Conservation (phyloP, 2,329 filamentous ascomycete species). For the Talaromyces sp. region DNA sequence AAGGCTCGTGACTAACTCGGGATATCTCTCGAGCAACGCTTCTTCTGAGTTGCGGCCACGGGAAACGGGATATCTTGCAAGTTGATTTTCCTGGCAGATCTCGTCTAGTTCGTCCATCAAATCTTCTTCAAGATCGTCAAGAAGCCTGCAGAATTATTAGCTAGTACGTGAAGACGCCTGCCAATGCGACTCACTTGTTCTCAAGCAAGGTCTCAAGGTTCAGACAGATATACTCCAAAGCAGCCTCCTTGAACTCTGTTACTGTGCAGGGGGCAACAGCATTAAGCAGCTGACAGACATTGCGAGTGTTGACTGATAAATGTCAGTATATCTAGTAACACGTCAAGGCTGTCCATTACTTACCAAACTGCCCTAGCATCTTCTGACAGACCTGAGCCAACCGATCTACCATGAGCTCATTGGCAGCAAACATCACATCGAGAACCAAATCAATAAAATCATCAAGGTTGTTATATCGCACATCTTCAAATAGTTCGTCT, state of each 20-base stretch:
- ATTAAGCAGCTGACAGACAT: constrained; percentile 81
- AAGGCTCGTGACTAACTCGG: constrained; percentile 40
- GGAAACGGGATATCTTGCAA: constrained; percentile 71
- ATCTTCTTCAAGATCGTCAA: constrained; percentile 82
- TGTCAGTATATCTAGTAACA: constrained; percentile 20
- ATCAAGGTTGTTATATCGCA: constrained; percentile 69
- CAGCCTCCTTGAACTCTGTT: constrained; percentile 79
- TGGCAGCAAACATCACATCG: constrained; percentile 83
- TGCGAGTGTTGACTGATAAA: constrained; percentile 68
- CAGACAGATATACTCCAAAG: constrained; percentile 84
- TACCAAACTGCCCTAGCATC: constrained; percentile 73
- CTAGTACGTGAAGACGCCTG: constrained; percentile 11
- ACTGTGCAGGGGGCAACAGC: constrained; percentile 80
- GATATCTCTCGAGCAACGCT: constrained; percentile 44
- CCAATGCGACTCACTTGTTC: constrained; percentile 59
- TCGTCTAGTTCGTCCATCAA: constrained; percentile 76
- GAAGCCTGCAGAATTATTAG: constrained; percentile 48
- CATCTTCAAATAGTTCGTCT: constrained; percentile 73
- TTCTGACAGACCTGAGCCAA: constrained; percentile 86
- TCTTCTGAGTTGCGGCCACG: constrained; percentile 70
- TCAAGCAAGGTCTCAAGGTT: constrained; percentile 91
- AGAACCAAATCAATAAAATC: constrained; percentile 85
- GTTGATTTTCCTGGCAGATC: constrained; percentile 77
- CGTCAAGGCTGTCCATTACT: constrained; percentile 24
- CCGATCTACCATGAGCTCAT: constrained; percentile 92